These are phyloP conservation scores for Zymoseptoria pseudotritici DNA, from an alignment of 2,329 filamentous ascomycete genomes.

Conservation along the genomic window DNA sequence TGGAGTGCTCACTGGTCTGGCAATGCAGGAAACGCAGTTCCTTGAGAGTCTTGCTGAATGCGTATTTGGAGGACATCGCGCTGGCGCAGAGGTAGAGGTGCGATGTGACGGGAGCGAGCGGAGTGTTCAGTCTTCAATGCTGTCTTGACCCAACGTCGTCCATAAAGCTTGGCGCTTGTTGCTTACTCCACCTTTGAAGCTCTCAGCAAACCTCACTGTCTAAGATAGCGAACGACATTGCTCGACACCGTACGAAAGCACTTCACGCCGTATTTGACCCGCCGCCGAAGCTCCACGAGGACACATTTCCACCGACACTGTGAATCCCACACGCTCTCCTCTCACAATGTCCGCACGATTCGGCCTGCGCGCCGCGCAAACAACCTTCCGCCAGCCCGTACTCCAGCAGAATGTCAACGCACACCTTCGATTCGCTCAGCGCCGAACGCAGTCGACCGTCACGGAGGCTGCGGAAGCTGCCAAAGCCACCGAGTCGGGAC, in stretches of 20 bases:
- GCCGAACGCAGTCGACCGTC: conserved; percentile 60
- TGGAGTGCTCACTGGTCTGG: conserved; percentile 86
- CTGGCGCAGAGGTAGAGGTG: not conserved
- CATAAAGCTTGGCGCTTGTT: not conserved
- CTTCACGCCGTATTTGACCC: not conserved
- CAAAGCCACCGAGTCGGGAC: conserved; percentile 38
- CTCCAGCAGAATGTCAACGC: conserved; percentile 37
- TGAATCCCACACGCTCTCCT: not conserved
- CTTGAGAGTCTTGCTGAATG: conserved; percentile 79
- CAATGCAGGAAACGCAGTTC: conserved; percentile 97
- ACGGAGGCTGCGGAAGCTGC: conserved; percentile 34
- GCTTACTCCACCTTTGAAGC: not conserved
- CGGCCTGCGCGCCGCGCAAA: conserved; percentile 50
- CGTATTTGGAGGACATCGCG: conserved; percentile 84
- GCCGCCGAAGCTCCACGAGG: not conserved
- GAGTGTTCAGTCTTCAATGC: not conserved
- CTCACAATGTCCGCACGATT: conserved; percentile 49
- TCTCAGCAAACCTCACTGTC: not conserved
- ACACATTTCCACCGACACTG: not conserved
- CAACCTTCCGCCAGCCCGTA: conserved; percentile 45
- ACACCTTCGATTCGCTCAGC: conserved; percentile 42
- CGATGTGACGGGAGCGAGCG: not conserved
- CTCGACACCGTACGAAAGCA: not conserved
- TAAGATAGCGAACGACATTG: not conserved
- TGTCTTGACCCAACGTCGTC: not conserved